phyloP scores from a whole-genome alignment of 2,329 filamentous ascomycete species.

The Trichoderma polysporum region DNA sequence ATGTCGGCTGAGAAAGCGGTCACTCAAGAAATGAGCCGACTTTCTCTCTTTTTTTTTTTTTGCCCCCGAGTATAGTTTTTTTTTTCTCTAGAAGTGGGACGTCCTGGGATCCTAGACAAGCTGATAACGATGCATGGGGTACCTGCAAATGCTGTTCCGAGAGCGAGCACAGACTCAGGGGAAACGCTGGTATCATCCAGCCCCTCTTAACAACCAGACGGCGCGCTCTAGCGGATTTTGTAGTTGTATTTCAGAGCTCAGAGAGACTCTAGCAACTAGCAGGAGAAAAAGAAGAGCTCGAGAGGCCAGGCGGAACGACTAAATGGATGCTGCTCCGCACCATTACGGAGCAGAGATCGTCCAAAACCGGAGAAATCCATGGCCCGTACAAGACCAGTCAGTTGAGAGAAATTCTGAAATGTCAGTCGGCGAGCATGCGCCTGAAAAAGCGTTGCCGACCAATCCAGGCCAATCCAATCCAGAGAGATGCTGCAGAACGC shows the following conservation, averaged over 20 bases:
- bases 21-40: neutral
- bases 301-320: neutral
- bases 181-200: conserved; percentile 10
- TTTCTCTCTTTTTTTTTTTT: neutral
- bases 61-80: neutral
- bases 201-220: conserved; percentile 3
- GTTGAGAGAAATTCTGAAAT: neutral
- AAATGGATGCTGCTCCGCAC: neutral
- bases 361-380: conserved; percentile 6
- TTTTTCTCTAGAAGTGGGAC: conserved; percentile 9
- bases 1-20: neutral
- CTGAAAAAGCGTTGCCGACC: neutral
- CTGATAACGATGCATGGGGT: conserved; percentile 3
- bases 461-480: neutral
- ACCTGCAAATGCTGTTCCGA: neutral
- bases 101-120: neutral
- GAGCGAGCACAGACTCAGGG: conserved; percentile 6
- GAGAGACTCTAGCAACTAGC: neutral
- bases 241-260: neutral
- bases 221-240: conserved; percentile 2
- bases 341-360: neutral
- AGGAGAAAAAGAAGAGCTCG: neutral
- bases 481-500: neutral
- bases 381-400: neutral
- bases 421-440: neutral